These are phyloP conservation scores for Solanum okadae DNA, from an alignment of 257 asterid species.

Conservation along the genomic window DNA sequence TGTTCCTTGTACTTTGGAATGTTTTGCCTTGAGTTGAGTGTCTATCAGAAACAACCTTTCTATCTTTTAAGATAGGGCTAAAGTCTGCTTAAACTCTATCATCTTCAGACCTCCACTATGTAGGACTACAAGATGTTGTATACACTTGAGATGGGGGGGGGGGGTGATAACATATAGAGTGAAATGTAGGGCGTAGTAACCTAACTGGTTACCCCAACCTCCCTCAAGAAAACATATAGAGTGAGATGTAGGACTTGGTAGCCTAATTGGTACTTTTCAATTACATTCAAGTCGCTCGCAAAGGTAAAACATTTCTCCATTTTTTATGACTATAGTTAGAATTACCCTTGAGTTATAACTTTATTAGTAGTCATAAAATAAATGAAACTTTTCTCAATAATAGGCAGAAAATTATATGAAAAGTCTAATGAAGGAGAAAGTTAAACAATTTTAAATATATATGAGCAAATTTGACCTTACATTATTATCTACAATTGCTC, in stretches of 20 bases:
- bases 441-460: background rate
- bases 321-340: background rate
- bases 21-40: background rate
- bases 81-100: rapidly evolving
- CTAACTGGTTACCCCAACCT: no score
- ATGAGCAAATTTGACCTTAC: background rate
- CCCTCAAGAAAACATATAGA: no score
- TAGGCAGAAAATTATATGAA: background rate
- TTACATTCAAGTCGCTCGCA: no score
- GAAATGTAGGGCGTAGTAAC: no score
- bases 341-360: no score
- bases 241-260: no score
- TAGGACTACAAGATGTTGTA: background rate
- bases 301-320: background rate
- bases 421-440: background rate
- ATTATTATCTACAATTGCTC: background rate
- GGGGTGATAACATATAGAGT: no score
- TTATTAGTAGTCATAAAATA: background rate
- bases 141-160: background rate
- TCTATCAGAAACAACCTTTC: rapidly evolving
- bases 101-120: background rate
- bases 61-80: background rate
- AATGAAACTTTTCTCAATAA: no score
- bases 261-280: background rate
- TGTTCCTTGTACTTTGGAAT: background rate